Conservation (phyloP, 352 stramenopile species). For the Phytophthora chlamydospora region DNA sequence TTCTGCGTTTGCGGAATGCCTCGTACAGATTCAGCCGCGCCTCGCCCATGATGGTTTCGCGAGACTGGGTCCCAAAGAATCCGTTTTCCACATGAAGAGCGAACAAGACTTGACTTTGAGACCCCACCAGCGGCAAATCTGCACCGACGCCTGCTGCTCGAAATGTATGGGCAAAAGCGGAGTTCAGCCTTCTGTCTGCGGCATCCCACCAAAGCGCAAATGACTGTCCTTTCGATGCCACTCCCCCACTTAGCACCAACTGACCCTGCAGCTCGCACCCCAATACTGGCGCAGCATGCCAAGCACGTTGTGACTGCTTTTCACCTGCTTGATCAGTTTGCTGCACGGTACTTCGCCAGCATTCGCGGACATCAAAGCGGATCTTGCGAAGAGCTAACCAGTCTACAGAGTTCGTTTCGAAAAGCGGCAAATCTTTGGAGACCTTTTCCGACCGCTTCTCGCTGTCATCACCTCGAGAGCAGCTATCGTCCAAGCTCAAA, state of each 20-base stretch:
- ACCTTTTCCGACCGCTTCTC: too few relatives aligned
- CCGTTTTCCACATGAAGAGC: conserved; percentile 32
- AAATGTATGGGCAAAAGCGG: conserved; percentile 45
- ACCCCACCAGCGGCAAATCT: conserved; percentile 13
- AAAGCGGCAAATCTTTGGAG: too few relatives aligned
- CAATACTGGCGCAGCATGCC: conserved; percentile 19
- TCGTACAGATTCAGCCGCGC: conserved; percentile 32
- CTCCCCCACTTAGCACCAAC: conserved; percentile 19
- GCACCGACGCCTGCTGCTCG: not conserved
- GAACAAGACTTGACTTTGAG: conserved; percentile 27
- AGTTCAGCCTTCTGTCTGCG: conserved; percentile 46
- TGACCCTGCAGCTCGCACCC: conserved; percentile 57
- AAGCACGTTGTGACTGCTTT: not conserved
- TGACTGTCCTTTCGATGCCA: conserved; percentile 14
- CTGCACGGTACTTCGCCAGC: conserved; percentile 19
- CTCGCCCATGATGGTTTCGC: conserved; percentile 21
- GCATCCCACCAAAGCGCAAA: conserved; percentile 71
- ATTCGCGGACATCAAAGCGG: conserved; percentile 38
- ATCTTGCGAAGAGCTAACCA: conserved; percentile 22
- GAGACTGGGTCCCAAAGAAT: conserved; percentile 25
- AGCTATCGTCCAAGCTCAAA: too few relatives aligned
- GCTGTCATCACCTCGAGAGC: too few relatives aligned
- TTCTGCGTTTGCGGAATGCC: not conserved
- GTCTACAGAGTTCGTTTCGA: too few relatives aligned
- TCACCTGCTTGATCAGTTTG: not conserved